Percentiles rank a stretch among this genome's conserved stretches.
These are phyloP conservation scores for Silene coronaria DNA, from an alignment of 179 eudicot species.

Conservation along the genomic window DNA sequence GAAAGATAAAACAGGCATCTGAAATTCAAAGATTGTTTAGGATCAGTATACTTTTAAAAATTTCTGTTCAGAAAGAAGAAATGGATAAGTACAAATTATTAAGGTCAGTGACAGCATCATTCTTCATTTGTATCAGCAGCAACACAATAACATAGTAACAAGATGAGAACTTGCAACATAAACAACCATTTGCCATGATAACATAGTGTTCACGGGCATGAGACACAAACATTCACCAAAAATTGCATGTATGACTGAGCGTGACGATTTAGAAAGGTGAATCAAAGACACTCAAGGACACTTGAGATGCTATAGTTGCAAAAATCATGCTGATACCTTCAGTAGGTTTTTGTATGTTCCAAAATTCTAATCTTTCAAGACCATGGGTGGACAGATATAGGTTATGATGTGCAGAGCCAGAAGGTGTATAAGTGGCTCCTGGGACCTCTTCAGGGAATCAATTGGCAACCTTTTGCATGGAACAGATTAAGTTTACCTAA, in stretches of 20 bases:
- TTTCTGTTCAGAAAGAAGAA: background rate
- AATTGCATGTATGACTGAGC: background rate
- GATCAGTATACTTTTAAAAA: constrained; percentile 9
- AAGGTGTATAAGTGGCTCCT: no score
- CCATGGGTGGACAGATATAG: no score
- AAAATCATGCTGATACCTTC: background rate
- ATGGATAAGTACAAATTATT: background rate
- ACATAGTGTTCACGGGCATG: background rate
- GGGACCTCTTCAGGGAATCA: no score
- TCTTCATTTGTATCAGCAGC: constrained; percentile 3
- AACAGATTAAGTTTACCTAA: no score
- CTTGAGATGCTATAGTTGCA: background rate
- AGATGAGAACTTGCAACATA: background rate
- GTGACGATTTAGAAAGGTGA: background rate
- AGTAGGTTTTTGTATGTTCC: background rate
- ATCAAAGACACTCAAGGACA: background rate
- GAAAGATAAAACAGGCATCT: constrained; percentile 67
- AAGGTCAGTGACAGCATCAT: background rate
- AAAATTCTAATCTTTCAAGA: background rate
- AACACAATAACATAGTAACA: background rate
- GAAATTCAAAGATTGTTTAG: constrained; percentile 23
- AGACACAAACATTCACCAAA: background rate
- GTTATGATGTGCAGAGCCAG: no score
- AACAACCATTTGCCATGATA: background rate
- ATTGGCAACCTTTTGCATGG: no score